Conservation (phyloP, 345 rosid species). For the Sonneratia caseolaris region DNA sequence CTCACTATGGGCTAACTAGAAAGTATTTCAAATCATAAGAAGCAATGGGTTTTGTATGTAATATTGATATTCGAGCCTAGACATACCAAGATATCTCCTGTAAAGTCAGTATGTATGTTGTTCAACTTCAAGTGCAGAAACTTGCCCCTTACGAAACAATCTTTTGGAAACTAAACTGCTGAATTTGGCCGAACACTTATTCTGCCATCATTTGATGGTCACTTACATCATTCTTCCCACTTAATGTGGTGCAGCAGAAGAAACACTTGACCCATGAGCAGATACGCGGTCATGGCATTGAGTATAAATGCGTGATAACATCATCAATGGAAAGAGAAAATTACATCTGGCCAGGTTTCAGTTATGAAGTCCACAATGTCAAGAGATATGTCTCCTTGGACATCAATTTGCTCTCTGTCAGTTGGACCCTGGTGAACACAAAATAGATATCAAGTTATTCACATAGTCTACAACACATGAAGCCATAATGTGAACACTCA, state of each 20-base stretch:
- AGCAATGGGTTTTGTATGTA: background rate
- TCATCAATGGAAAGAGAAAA: background rate
- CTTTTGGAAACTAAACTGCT: background rate
- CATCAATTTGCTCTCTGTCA: constrained; percentile 95
- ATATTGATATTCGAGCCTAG: too few species aligned
- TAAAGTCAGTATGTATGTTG: background rate
- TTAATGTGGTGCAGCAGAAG: background rate
- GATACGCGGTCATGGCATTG: background rate
- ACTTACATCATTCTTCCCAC: background rate
- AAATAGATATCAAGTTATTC: background rate
- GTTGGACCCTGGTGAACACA: constrained; percentile 67
- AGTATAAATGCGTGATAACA: background rate
- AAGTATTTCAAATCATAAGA: background rate
- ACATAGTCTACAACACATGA: background rate
- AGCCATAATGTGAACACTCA: background rate
- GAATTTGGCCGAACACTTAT: background rate
- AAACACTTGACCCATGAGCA: background rate
- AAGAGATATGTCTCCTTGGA: constrained; percentile 90
- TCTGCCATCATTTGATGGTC: background rate
- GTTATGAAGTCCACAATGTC: constrained; percentile 80
- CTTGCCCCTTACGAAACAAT: background rate
- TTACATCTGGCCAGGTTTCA: constrained; percentile 86
- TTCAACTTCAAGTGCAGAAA: background rate
- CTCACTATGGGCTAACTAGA: background rate
- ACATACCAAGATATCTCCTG: too few species aligned